Evolutionary conservation across 352 stramenopile species (phyloP).

Genomic region (Pythium coloratum): DNA sequence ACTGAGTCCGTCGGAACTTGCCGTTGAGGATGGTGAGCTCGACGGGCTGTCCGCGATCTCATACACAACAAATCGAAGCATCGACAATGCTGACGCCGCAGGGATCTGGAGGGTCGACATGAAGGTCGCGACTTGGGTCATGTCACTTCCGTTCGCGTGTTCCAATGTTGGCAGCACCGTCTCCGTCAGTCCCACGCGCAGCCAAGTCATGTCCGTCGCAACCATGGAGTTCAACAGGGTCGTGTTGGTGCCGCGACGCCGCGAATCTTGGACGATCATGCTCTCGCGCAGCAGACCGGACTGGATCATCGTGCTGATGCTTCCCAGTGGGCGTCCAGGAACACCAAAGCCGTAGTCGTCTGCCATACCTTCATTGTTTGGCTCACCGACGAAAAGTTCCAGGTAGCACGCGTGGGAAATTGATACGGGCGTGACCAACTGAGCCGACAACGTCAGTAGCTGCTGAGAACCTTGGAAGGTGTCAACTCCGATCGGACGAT

Average conservation of each 20-base stretch:
- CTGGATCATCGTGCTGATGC: slow-evolving; percentile 76
- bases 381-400: slow-evolving; percentile 72
- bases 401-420: slow-evolving; percentile 74
- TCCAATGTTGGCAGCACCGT: slow-evolving; percentile 70
- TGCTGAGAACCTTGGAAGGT: slow-evolving; percentile 64
- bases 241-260: slow-evolving; percentile 14
- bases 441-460: slow-evolving; percentile 72
- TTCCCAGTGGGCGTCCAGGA: slow-evolving; percentile 52
- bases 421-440: slow-evolving; percentile 60
- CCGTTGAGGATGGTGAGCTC: slow-evolving; percentile 25
- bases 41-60: slow-evolving; percentile 55
- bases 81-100: slow-evolving; percentile 55
- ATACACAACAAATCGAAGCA: slow-evolving; percentile 83
- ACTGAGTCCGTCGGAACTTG: slow-evolving; percentile 15
- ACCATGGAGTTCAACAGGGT: slow-evolving; percentile 38
- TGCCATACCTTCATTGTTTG: slow-evolving; percentile 48
- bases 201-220: slow-evolving; percentile 55
- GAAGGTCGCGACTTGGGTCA: slow-evolving; percentile 66
- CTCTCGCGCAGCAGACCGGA: slow-evolving; percentile 67
- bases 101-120: slow-evolving; percentile 80
- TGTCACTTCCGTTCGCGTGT: slow-evolving; percentile 16
- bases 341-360: slow-evolving; percentile 63
- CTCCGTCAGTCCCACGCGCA: slow-evolving; percentile 74
- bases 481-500: slow-evolving; percentile 59
- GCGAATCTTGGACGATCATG: slow-evolving; percentile 43